Percentiles rank a stretch among this genome's conserved stretches.
Conservation (phyloP, 2,329 filamentous ascomycete species). For the Tolypocladium tropicale region DNA sequence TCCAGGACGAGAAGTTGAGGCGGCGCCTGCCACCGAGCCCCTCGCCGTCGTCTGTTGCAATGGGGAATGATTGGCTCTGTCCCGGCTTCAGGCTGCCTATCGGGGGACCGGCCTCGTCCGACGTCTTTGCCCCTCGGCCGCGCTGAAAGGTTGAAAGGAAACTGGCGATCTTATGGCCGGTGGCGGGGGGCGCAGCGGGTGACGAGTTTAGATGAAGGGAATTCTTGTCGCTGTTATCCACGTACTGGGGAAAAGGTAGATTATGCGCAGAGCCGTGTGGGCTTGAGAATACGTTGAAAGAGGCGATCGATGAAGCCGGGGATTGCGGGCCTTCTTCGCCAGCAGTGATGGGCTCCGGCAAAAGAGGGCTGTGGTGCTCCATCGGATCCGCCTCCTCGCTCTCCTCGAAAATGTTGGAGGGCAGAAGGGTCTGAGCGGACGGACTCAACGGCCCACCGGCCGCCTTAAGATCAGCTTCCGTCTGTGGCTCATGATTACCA, state of each 20-base stretch:
- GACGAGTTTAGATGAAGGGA: conserved; percentile 30
- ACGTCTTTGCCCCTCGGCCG: conserved; percentile 49
- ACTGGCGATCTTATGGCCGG: conserved; percentile 31
- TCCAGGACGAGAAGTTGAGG: conserved; percentile 50
- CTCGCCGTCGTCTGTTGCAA: conserved; percentile 46
- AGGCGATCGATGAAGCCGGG: conserved; percentile 47
- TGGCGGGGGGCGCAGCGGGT: conserved; percentile 21
- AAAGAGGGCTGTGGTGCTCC: conserved; percentile 18
- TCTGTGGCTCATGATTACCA: conserved; percentile 30
- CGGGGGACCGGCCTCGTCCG: conserved; percentile 40
- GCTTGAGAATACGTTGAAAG: conserved; percentile 48
- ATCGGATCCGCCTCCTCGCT: conserved; percentile 49
- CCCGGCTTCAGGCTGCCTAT: conserved; percentile 59
- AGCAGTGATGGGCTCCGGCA: conserved; percentile 18
- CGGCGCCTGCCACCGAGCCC: conserved; percentile 41
- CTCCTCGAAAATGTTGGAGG: conserved; percentile 56
- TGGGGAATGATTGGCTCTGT: conserved; percentile 71
- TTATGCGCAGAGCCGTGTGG: conserved; percentile 51
- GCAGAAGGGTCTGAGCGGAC: conserved; percentile 62
- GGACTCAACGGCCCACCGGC: conserved; percentile 66
- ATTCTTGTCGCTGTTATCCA: conserved; percentile 33
- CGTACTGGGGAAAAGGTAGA: conserved; percentile 41
- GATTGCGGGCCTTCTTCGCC: conserved; percentile 43
- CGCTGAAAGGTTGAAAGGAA: conserved; percentile 52
- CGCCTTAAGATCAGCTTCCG: conserved; percentile 52